These are phyloP conservation scores for Xerocomus brunneocitrinus DNA, from an alignment of 768 basidiomycete genomes.

Conservation along the genomic window DNA sequence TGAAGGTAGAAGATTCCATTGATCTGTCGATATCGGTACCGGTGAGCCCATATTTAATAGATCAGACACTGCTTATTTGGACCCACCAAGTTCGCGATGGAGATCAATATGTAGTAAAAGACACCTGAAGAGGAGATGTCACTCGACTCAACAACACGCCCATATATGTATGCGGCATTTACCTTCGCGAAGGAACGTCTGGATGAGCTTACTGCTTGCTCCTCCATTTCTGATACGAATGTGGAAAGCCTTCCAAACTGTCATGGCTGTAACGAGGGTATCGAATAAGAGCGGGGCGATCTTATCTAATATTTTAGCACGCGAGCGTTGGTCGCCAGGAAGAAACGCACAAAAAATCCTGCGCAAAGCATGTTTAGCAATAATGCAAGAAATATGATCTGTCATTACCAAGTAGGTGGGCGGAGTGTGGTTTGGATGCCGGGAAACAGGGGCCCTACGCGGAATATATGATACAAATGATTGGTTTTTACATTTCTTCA, in stretches of 20 bases:
- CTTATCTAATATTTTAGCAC: constrained; percentile 34
- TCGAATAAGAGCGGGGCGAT: constrained; percentile 80
- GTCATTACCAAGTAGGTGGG: constrained; percentile 67
- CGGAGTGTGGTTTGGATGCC: constrained; percentile 77
- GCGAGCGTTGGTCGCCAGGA: background rate
- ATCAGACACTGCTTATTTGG: background rate
- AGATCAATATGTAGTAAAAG: constrained; percentile 82
- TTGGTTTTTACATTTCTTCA: constrained; percentile 1
- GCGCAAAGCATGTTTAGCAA: constrained; percentile 8
- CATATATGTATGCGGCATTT: constrained; percentile 12
- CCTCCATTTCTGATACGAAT: constrained; percentile 74
- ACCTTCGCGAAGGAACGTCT: constrained; percentile 83
- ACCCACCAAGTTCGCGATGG: constrained; percentile 71
- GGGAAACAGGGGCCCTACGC: constrained; percentile 70
- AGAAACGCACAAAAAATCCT: constrained; percentile 55
- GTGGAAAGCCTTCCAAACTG: constrained; percentile 71
- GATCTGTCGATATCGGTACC: constrained; percentile 35
- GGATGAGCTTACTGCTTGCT: constrained; percentile 73
- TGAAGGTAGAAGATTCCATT: constrained; percentile 87
- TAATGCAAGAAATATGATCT: background rate
- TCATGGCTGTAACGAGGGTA: constrained; percentile 76
- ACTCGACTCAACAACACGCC: background rate
- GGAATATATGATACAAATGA: constrained; percentile 23
- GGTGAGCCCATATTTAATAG: constrained; percentile 1
- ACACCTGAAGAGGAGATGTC: constrained; percentile 40